A percentile compares a stretch with the other conserved stretches of the same genome.
Conservation (phyloP, 805 yeast species). For the Candida coleopterorum region DNA sequence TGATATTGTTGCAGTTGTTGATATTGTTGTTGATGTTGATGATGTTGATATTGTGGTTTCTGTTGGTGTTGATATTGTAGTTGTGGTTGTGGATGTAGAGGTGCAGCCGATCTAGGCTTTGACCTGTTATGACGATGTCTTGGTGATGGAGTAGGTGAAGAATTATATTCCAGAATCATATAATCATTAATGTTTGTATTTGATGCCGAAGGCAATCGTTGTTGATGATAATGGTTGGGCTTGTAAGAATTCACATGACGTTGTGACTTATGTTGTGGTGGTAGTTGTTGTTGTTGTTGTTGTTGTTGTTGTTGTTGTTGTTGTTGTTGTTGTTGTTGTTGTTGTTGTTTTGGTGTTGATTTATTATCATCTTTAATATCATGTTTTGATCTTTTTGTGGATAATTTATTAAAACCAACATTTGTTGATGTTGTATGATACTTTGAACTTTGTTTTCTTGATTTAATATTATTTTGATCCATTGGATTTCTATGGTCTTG, state of each 20-base stretch:
- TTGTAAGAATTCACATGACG: constrained; percentile 3
- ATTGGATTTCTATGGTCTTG: background rate
- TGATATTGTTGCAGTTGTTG: background rate
- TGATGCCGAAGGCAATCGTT: constrained; percentile 8
- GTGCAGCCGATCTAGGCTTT: background rate
- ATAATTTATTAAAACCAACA: constrained; percentile 1
- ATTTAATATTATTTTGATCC: background rate
- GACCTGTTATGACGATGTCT: background rate
- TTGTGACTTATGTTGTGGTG: constrained; percentile 1
- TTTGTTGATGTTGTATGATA: constrained; percentile 3
- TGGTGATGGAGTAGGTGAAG: background rate
- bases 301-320: constrained; percentile 4
- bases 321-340: constrained; percentile 4
- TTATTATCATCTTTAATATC: background rate
- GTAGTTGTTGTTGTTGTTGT: constrained; percentile 2
- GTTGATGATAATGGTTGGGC: background rate
- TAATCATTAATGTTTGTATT: constrained; percentile 6
- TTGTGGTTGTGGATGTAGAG: background rate
- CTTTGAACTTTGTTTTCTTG: background rate
- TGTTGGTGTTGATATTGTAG: background rate
- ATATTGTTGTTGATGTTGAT: constrained; percentile 1
- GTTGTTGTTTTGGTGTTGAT: constrained; percentile 3
- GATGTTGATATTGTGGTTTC: background rate
- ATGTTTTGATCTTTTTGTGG: background rate
- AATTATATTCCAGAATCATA: constrained; percentile 4